Evolutionary conservation across 164 flowering plant genomes (phyloP).

Genomic region (grape (Vitis vinifera)): ASM3070453v1 NC_081809.1:11499501-11500000

Average conservation of each 20-base stretch:
- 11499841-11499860: no score
- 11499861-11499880: no score
- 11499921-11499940: not conserved
- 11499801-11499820: no score
- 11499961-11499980: not conserved
- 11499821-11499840: no score
- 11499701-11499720: not conserved
- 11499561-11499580: no score
- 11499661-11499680: not conserved
- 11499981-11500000: no score
- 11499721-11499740: not conserved
- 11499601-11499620: no score
- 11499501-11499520: no score
- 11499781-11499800: not conserved
- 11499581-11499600: no score
- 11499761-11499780: not conserved
- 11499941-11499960: not conserved
- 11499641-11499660: not conserved
- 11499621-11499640: not conserved
- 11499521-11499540: no score
- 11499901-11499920: not conserved
- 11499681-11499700: not conserved
- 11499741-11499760: not conserved
- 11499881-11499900: no score
- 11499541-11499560: no score